Evolutionary conservation across 2,329 filamentous ascomycete genomes (phyloP), one percentile per base, ranked within the genome.

Genomic region (Exophiala viscosa): DNA sequence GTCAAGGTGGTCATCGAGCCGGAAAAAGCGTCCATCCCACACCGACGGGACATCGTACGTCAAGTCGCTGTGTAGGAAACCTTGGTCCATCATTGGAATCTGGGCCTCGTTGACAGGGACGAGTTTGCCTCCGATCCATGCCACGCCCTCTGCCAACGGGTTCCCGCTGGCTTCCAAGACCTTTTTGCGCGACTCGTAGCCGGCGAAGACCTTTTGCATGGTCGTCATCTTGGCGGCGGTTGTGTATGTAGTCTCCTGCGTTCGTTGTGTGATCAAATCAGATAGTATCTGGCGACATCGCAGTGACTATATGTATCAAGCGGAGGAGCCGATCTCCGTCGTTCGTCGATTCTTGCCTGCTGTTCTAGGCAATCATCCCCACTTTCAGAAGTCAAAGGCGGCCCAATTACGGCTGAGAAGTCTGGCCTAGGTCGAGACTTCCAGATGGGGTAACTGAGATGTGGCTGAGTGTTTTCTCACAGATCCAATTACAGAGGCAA

Each of bases 21-120:
- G 76, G 65, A 79, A 79, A 60, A 76, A 76, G 1, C 73, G 73
- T 0, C 76, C 74, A 43, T 78, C 74, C 77, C 77, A 79, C 20
- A 78, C 73, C 0, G 75, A 63, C 0, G 76, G 74, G 0, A 79
- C 77, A 44, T 79, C 76, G 60, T 79, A 79, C 1, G 77, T 79
- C 1, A 79, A 60, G 41, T 79, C 76, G 62, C 75, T 73, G 61
- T 75, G 76, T 59, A 79, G 62, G 61, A 80, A 80, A 14, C 77
- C 77, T 63, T 80, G 71, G 55, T 80, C 77, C 0, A 76, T 59
- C 0, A 79, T 61, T 1, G 77, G 77, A 14, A 79, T 76, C n/a
- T 69, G 69, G 1, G 77, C 77, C 41, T 77, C 62, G n/a, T 66
- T 35, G 5, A 79, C 60, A 2, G 76, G 75, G 0, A 71, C 67